Evolutionary conservation across 805 yeast genomes (phyloP).

Genomic region (Metschnikowia drakensbergensis): DNA sequence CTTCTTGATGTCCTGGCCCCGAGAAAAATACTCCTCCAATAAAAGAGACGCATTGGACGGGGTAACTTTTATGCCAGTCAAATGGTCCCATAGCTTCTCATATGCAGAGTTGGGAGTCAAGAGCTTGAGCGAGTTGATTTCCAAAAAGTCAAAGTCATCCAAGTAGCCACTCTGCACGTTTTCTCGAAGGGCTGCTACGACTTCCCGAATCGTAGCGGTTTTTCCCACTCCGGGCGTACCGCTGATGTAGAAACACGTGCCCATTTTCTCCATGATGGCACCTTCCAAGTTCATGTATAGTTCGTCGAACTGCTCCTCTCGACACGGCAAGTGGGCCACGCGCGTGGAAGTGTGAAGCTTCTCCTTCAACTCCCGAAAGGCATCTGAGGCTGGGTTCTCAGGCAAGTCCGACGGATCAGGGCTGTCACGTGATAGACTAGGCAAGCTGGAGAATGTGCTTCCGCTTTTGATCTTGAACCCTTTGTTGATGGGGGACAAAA

Average conservation of each 20-base stretch:
- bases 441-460: slow-evolving; percentile 17
- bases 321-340: slow-evolving; percentile 65
- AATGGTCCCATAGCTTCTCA: slow-evolving; percentile 74
- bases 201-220: slow-evolving; percentile 89
- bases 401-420: not conserved
- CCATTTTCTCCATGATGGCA: slow-evolving; percentile 66
- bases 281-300: slow-evolving; percentile 66
- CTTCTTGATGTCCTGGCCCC: slow-evolving; percentile 18
- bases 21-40: slow-evolving; percentile 67
- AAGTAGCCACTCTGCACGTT: slow-evolving; percentile 24
- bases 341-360: slow-evolving; percentile 44
- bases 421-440: slow-evolving; percentile 18
- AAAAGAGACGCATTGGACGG: slow-evolving; percentile 61
- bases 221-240: slow-evolving; percentile 99
- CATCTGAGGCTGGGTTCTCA: slow-evolving; percentile 19
- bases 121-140: slow-evolving; percentile 87
- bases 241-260: slow-evolving; percentile 83
- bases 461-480: slow-evolving; percentile 26
- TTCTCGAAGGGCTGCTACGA: slow-evolving; percentile 60
- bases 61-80: slow-evolving; percentile 54
- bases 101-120: slow-evolving; percentile 77
- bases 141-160: slow-evolving; percentile 63
- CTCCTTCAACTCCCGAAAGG: slow-evolving; percentile 38
- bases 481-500: slow-evolving; percentile 22
- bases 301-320: slow-evolving; percentile 77